Evolutionary conservation across 331 rosid genomes (phyloP).

Genomic region (Malus hybrid): DNA sequence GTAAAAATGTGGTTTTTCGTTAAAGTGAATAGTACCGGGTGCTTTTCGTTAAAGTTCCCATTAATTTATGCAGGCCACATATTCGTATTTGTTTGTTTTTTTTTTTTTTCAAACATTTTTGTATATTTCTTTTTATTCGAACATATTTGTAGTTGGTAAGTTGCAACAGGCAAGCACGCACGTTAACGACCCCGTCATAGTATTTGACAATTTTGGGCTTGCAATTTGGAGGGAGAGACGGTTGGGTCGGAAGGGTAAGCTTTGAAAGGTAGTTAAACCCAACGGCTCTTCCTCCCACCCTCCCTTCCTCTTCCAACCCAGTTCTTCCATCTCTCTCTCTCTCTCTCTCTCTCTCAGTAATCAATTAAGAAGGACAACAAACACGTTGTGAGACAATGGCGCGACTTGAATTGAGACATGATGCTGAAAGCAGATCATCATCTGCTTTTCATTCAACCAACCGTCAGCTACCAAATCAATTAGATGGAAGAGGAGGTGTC

Average conservation of each 20-base stretch:
- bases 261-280: conserved; percentile 41
- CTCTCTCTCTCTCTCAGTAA: neutral
- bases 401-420: conserved; percentile 4
- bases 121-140: too few relatives aligned
- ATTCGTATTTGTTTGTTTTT: too few relatives aligned
- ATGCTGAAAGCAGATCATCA: conserved; percentile 2
- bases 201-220: too few relatives aligned
- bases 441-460: conserved; percentile 30
- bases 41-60: too few relatives aligned
- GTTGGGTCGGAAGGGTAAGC: conserved; percentile 32
- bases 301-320: neutral
- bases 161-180: neutral
- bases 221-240: conserved; percentile 22
- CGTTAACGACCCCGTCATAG: too few relatives aligned
- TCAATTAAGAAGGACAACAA: neutral
- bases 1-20: too few relatives aligned
- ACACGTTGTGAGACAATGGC: conserved; percentile 6
- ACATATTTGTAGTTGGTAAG: neutral
- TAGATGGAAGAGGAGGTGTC: neutral
- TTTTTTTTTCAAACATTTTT: too few relatives aligned
- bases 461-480: conserved; percentile 45
- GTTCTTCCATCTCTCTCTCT: neutral
- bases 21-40: too few relatives aligned
- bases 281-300: conserved; percentile 11
- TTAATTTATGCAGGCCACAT: neutral